Evolutionary conservation across 2,329 filamentous ascomycete genomes (phyloP), one percentile per base, ranked within the genome.

Genomic region (Lasiodiplodia gonubiensis): DNA sequence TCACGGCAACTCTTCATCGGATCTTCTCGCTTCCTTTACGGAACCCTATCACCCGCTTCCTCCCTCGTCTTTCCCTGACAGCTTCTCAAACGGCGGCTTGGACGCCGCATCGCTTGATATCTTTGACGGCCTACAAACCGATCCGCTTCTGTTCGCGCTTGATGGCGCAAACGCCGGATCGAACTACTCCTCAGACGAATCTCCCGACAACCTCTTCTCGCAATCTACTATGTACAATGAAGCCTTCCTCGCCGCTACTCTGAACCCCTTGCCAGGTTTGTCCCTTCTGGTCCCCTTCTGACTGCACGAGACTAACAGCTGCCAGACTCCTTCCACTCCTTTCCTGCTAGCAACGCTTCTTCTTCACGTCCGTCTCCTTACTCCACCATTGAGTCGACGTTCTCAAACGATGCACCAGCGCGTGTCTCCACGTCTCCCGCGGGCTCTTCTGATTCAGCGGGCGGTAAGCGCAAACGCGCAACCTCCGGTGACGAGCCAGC

Each of bases 11-110:
- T 23, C 59, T 49, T n/a, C 39, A 35, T 46, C 42, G 46, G 46
- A 63, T 51, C 46, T 63, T 23, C 59, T 63, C n/a, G 46, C 59
- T 33, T 27, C 59, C 39, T 51, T 63, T 46, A n/a, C 59, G 14
- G 46, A 35, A 33, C n/a, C n/a, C 8, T 55, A 39, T 16, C 53
- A 37, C 33, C 53, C n/a, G n/a, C 53, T 35, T 33, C 59, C 59
- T 51, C 42, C 46, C n/a, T 25, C 27, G 30, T 37, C 27, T 4
- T 16, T 37, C 25, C 10, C 46, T n/a, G 46, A 37, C 18, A 4
- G 12, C 4, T 11, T 52, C 23, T 21, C 18, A 18, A 37, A 59
- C 54, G 37, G 35, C 10, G 23, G 6, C 10, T 35, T 61, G 11
- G 42, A 51, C 42, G 27, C 57, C 4, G n/a, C 57, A 14, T 10